Evolutionary conservation across 352 stramenopile species (phyloP), one percentile per base, ranked within the genome.

Genomic region (Pythium aristosporum): DNA sequence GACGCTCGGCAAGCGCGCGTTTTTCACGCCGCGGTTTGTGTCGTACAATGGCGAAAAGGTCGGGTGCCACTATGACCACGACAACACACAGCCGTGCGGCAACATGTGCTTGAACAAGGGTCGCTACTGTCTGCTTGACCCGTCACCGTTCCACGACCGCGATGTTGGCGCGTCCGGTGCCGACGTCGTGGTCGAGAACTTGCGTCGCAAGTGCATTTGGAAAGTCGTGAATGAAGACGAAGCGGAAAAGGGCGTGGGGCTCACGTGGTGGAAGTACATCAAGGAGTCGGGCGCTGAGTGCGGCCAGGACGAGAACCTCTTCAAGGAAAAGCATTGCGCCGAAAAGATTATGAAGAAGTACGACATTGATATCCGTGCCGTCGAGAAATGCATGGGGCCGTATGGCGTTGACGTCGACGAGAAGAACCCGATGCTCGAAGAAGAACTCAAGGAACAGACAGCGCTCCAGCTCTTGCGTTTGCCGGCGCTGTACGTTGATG

Each of bases 61-160:
- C 52, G 89, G 92, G 15, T 99, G 97, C 77, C 79, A 94, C 62
- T 79, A 85, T 32, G 64, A 88, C 28, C 74, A 90, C 37, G 83
- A 78, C 51, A 48, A 71, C 36, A 65, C 80, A 37, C 81, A 97
- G 57, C 80, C 88, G 32, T 99, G 96, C 72, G 95, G 91, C 63
- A 98, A 97, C 72, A 92, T 99, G 69, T 99, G 97, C 72, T 93
- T 98, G 21, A 99, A 99, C 80, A 91, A 96, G 65, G 97, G 97
- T 15, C 87, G 96, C 51, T 99, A 99, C 76, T 99, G 97, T 76
- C 81, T 97, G 28, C 82, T 97, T 41, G 97, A 99, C 57, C 86
- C 86, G 21, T 95, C 86, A 20, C 96, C 97, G 37, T 98, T 98
- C 76, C 94, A 98, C 68, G 89, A 99, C 66, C 84, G 93, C 37